Base-by-base conservation (phyloP, 352 stramenopile genomes). In the Lagenidium sp. region DNA sequence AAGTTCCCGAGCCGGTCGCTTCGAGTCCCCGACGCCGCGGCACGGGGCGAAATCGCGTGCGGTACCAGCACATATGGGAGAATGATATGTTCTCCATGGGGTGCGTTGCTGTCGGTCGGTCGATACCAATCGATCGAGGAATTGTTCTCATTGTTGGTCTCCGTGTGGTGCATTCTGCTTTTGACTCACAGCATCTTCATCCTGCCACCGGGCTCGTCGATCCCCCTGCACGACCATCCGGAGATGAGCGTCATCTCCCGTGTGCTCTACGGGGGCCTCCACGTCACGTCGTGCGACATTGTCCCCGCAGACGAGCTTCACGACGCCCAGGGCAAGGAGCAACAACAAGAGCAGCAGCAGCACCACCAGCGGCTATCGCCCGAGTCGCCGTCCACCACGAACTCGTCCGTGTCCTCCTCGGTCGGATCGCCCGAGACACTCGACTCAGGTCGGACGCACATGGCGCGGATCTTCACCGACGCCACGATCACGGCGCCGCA, bases 181-280 rank as follows among this genome's bases (percentile, higher is more conserved):
- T 2, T n/a, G 16, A 2, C 20, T 4, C 29, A 1, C 45, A 92
- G 79, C 4, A 90, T 93, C 53, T 93, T 93, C 43, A 82, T 93
- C 36, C 57, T 93, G 31, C 74, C 80, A 2, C 80, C 80, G 0
- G 69, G 78, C 4, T 58, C 75, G 12, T 67, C 55, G 7, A 87
- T 93, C 29, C 80, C 80, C 13, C 50, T 93, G 37, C 80, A 93
- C 42, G 72, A 93, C 56, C 80, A 93, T 44, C 80, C 80, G 22
- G 63, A 79, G 16, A 93, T 93, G 80, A 87, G 61, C 50, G 80
- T 93, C 21, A 71, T 93, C 47, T 88, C 80, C 24, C 74, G 80
- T 32, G 55, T 93, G 42, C 62, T 93, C 23, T 90, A 93, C 41
- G 80, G 80, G 10, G 63, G 61, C 7, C 50, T 90, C 30, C 65